Evolutionary conservation across 148 eudicot genomes (phyloP), one percentile per base, ranked within the genome.

Genomic region (Amaranthus cruentus): DNA sequence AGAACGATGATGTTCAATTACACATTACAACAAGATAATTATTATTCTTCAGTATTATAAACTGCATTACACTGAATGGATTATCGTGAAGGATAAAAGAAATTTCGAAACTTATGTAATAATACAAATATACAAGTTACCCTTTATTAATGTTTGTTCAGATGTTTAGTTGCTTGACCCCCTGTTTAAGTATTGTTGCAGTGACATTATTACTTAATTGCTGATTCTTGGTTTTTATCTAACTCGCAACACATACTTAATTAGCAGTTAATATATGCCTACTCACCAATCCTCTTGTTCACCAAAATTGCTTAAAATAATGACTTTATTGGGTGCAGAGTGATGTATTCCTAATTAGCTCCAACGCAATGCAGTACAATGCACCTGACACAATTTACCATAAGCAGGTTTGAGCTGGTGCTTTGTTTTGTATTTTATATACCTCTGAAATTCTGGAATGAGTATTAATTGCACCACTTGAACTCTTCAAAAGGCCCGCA

Each of bases 281-380:
- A 55, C 57, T 3, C 57, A 11, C 57, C 12, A 55, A 14, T 55
- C 57, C n/a, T 10, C 67, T 10, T 18, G 18, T 18, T 3, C 7
- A 28, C 46, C 4, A 28, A 56, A 44, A 55, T 50, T 4, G 12
- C 46, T 4, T 57, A n/a, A 7, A 52, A 81, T 6, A 65, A 61
- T 68, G 77, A 43, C 59, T 73, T 70, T 76, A 62, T 75, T 76
- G 66, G 53, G 28, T 82, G 85, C 97, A 95, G 98, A 81, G 77
- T 81, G 98, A 95, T 83, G 84, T 95, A 66, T 86, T 87, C 77
- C 83, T 95, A 9, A 90, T 95, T 69, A 87, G 97, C 79, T 77
- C 91, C 70, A 95, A 95, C 76, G 98, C 98, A 73, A 91, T 95
- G 97, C 86, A 84, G 84, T 95, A 95, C 80, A 95, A 95, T 77